These are phyloP conservation scores for Cyclotella atomus DNA, from an alignment of 108 stramenopile species.

Conservation along the genomic window DNA sequence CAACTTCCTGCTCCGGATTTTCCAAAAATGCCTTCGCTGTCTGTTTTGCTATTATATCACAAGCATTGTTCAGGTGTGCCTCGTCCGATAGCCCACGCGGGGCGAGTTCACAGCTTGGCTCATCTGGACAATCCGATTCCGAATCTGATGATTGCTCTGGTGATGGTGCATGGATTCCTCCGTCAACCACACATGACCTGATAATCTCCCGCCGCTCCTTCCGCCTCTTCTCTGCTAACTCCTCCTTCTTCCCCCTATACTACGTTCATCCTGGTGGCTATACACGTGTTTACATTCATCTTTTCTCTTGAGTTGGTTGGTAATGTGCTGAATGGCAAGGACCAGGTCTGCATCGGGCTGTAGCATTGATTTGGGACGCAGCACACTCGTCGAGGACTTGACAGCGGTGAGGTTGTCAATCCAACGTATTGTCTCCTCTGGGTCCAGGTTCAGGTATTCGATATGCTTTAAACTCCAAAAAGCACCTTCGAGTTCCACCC, in stretches of 20 bases:
- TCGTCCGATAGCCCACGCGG: neutral
- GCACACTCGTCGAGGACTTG: neutral
- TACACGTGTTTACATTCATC: neutral
- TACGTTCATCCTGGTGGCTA: slow-evolving; percentile 11
- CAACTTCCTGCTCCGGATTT: neutral
- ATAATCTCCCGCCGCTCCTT: neutral
- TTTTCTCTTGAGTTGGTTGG: neutral
- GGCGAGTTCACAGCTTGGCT: neutral
- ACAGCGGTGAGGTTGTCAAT: slow-evolving; percentile 6
- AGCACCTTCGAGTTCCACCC: slow-evolving; percentile 1
- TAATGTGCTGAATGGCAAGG: slow-evolving; percentile 12
- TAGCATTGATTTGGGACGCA: neutral
- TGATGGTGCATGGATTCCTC: neutral
- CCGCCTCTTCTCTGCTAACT: neutral
- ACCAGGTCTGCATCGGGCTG: neutral
- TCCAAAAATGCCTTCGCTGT: neutral
- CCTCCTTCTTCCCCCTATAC: neutral
- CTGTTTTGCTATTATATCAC: neutral
- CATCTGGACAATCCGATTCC: neutral
- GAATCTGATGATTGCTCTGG: neutral
- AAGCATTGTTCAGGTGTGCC: no score
- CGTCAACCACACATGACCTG: neutral
- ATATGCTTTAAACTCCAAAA: slow-evolving; percentile 6
- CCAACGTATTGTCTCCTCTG: neutral
- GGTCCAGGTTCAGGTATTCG: neutral